Percentiles rank a stretch among this genome's conserved stretches.
Evolutionary conservation across 2,329 filamentous ascomycete species (phyloP).

Genomic region (Pseudogymnoascus verrucosus): DNA sequence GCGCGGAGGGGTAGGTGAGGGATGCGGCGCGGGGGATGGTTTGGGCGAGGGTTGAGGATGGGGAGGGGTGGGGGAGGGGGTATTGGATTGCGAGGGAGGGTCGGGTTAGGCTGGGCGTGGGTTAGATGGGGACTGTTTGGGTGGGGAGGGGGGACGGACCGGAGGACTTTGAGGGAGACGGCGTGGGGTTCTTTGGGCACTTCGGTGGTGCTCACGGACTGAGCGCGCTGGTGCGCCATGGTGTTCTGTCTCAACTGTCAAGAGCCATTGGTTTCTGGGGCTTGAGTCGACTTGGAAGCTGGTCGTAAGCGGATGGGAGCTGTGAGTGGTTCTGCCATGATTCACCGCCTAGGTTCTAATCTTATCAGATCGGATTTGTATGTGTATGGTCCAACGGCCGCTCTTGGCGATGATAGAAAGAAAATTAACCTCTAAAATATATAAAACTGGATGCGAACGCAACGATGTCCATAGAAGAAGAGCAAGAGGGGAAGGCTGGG

Average conservation of each 20-base stretch:
- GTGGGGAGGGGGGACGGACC: constrained; percentile 36
- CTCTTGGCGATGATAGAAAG: neutral
- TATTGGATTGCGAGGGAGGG: constrained; percentile 69
- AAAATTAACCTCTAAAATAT: neutral
- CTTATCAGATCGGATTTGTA: neutral
- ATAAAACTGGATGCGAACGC: neutral
- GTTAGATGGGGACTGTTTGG: constrained; percentile 12
- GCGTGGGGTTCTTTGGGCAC: constrained; percentile 65
- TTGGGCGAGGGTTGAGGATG: constrained; percentile 35
- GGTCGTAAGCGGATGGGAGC: neutral
- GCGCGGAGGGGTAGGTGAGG: constrained; percentile 58
- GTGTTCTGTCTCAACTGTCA: constrained; percentile 7
- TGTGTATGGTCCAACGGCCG: neutral
- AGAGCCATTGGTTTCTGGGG: neutral
- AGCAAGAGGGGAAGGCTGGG: constrained; percentile 2
- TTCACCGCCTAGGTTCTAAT: neutral
- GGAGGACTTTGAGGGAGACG: constrained; percentile 68
- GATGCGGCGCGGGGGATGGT: constrained; percentile 47
- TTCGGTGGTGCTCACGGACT: constrained; percentile 19
- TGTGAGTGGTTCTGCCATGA: neutral
- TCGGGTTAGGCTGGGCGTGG: constrained; percentile 63
- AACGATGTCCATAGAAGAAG: constrained; percentile 8
- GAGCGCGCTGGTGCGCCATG: constrained; percentile 27
- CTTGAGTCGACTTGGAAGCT: neutral
- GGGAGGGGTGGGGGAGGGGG: constrained; percentile 46